phyloP scores from a whole-genome alignment of 352 stramenopile genomes.

The Globisporangium takayamanum region DNA sequence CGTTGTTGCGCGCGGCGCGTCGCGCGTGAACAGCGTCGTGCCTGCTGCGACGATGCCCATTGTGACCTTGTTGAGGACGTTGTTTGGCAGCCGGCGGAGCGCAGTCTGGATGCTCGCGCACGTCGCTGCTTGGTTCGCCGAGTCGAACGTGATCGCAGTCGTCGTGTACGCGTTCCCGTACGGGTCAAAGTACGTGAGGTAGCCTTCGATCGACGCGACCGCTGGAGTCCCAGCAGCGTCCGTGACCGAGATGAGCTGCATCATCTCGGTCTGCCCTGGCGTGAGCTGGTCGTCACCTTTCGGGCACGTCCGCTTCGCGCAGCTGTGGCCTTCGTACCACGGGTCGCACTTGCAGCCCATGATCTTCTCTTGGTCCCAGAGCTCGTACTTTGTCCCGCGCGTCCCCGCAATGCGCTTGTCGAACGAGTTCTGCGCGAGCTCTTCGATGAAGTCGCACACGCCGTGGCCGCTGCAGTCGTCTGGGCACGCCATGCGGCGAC shows the following conservation, averaged over 20 bases:
- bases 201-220: conserved; percentile 14
- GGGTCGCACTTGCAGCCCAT: conserved; percentile 56
- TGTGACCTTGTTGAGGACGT: conserved; percentile 47
- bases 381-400: conserved; percentile 21
- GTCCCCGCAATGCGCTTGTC: conserved; percentile 34
- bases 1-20: conserved; percentile 5
- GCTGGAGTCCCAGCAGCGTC: not conserved
- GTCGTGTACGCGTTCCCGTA: conserved; percentile 68
- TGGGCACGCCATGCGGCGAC: conserved; percentile 35
- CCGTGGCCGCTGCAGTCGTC: conserved; percentile 44
- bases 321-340: conserved; percentile 51
- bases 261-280: conserved; percentile 42
- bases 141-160: conserved; percentile 24
- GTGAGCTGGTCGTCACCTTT: conserved; percentile 82
- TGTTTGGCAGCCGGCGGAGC: conserved; percentile 49
- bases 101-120: conserved; percentile 37
- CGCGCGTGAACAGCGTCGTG: conserved; percentile 19
- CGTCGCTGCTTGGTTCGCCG: not conserved
- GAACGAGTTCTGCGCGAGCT: conserved; percentile 34
- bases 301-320: conserved; percentile 67
- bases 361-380: conserved; percentile 79
- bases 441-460: conserved; percentile 46
- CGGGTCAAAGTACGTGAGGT: conserved; percentile 66
- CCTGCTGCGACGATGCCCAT: conserved; percentile 11
- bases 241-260: conserved; percentile 27